These are phyloP conservation scores for Nigrograna mackinnonii DNA, from an alignment of 2,329 filamentous ascomycete genomes.

Conservation along the genomic window DNA sequence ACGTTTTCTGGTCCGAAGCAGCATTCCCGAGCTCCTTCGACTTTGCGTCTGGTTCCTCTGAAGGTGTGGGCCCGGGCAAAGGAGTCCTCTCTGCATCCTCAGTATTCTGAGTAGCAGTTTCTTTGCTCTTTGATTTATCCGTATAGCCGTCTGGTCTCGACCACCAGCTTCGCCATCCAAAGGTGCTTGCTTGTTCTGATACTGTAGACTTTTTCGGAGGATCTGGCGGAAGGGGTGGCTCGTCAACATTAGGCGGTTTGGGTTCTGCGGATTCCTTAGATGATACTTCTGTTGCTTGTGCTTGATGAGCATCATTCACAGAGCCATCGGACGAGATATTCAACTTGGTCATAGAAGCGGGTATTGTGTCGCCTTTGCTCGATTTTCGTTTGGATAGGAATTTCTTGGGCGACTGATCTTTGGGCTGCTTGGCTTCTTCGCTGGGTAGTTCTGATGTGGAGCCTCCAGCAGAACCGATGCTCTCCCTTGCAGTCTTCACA, in stretches of 20 bases:
- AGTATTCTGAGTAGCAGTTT: slow-evolving; percentile 20
- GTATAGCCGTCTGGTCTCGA: slow-evolving; percentile 52
- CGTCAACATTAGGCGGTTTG: slow-evolving; percentile 18
- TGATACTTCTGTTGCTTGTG: slow-evolving; percentile 18
- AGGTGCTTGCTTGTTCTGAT: slow-evolving; percentile 22
- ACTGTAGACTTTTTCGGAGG: slow-evolving; percentile 25
- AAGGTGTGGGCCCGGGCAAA: slow-evolving; percentile 41
- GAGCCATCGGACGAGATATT: slow-evolving; percentile 46
- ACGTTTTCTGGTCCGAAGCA: background rate
- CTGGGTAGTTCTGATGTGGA: slow-evolving; percentile 44
- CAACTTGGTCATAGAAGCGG: slow-evolving; percentile 50
- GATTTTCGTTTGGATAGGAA: slow-evolving; percentile 48
- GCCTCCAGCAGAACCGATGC: slow-evolving; percentile 48
- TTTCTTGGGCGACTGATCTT: slow-evolving; percentile 33
- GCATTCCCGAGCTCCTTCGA: slow-evolving; percentile 24
- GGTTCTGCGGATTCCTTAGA: slow-evolving; percentile 12
- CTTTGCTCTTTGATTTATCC: slow-evolving; percentile 38
- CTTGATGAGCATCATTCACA: too few species aligned
- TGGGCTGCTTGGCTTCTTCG: slow-evolving; percentile 30
- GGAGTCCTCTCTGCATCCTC: slow-evolving; percentile 46
- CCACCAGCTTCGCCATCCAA: slow-evolving; percentile 54
- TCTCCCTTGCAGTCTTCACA: slow-evolving; percentile 51
- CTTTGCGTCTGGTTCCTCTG: slow-evolving; percentile 33
- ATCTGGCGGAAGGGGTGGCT: slow-evolving; percentile 50
- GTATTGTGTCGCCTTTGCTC: slow-evolving; percentile 49